Percentiles rank a stretch among this genome's conserved stretches.
These are phyloP conservation scores for Tylopilus sp. DNA, from an alignment of 768 basidiomycete species.

Conservation along the genomic window DNA sequence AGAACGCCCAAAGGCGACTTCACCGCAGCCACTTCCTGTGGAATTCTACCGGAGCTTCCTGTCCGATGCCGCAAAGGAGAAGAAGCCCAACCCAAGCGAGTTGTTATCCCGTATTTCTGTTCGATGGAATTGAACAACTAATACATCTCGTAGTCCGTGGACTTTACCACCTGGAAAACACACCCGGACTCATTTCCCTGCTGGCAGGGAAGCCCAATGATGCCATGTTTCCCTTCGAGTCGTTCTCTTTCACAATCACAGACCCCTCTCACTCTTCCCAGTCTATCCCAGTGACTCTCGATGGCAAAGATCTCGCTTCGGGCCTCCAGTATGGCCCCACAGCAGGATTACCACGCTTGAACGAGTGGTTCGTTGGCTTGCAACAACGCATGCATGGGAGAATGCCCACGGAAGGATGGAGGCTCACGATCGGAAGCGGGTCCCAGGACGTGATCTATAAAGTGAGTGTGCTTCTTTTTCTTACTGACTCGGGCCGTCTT, in stretches of 20 bases:
- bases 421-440: conserved; percentile 72
- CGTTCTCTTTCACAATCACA: conserved; percentile 62
- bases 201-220: conserved; percentile 83
- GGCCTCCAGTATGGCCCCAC: conserved; percentile 80
- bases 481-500: conserved; percentile 3
- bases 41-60: conserved; percentile 59
- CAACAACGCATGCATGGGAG: conserved; percentile 71
- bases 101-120: conserved; percentile 15
- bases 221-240: conserved; percentile 86
- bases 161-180: conserved; percentile 75
- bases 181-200: conserved; percentile 34
- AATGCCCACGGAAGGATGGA: conserved; percentile 63
- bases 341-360: conserved; percentile 59
- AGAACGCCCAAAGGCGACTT: neutral
- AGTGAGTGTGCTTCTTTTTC: conserved; percentile 36
- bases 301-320: conserved; percentile 54
- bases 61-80: conserved; percentile 57
- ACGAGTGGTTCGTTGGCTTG: conserved; percentile 66
- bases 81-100: conserved; percentile 64
- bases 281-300: conserved; percentile 51
- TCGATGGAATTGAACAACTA: neutral
- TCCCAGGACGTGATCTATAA: conserved; percentile 90
- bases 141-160: conserved; percentile 47
- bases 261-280: conserved; percentile 44
- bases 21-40: conserved; percentile 38